Conservation (phyloP, 768 basidiomycete genomes). For the Russula sp. region DNA sequence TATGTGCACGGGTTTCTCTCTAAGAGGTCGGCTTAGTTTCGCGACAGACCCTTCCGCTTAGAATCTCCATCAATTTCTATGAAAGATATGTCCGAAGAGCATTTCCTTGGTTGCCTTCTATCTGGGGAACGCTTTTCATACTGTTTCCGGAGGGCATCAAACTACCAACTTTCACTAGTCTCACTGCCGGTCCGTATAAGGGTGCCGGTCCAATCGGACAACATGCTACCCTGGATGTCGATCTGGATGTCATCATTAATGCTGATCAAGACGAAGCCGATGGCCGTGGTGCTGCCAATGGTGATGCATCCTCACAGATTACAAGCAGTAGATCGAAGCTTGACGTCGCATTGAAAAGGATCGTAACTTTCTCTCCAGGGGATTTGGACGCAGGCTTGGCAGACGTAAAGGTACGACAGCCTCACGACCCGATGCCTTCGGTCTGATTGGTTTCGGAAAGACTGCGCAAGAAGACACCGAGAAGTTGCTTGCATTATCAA, state of each 20-base stretch:
- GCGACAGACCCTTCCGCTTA: slow-evolving; percentile 15
- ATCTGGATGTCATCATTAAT: slow-evolving; percentile 1
- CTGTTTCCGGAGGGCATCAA: slow-evolving; percentile 21
- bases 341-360: slow-evolving; percentile 11
- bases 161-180: slow-evolving; percentile 9
- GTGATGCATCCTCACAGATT: neutral
- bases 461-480: slow-evolving; percentile 3
- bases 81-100: slow-evolving; percentile 8
- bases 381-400: neutral
- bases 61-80: slow-evolving; percentile 16
- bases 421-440: too few species aligned
- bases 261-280: neutral
- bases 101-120: slow-evolving; percentile 21
- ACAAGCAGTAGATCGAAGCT: slow-evolving; percentile 10
- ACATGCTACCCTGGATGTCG: neutral
- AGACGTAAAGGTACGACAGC: slow-evolving; percentile 8
- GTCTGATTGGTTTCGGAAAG: neutral
- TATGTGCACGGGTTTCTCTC: neutral
- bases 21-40: neutral
- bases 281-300: neutral
- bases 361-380: neutral
- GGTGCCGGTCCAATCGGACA: slow-evolving; percentile 14
- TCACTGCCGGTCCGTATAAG: slow-evolving; percentile 13
- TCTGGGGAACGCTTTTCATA: slow-evolving; percentile 1
- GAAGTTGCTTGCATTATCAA: neutral